Evolutionary conservation across 2,329 filamentous ascomycete genomes (phyloP).

Genomic region (Aspergillus luchuensis): DNA sequence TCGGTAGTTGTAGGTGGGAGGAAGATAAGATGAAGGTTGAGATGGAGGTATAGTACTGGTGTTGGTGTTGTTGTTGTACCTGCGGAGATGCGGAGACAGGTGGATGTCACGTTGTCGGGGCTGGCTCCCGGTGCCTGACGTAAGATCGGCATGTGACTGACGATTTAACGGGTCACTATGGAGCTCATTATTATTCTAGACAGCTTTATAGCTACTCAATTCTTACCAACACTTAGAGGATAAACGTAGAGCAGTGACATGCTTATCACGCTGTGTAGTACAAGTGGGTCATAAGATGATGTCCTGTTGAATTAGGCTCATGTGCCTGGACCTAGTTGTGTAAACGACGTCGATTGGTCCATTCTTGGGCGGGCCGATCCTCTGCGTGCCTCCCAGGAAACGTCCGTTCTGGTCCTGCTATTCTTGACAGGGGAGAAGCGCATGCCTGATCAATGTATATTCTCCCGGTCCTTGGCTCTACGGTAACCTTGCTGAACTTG

Average conservation of each 20-base stretch:
- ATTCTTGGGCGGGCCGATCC: not conserved
- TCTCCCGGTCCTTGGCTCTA: not conserved
- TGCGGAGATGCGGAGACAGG: not conserved
- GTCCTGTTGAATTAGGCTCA: not conserved
- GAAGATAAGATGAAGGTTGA: not conserved
- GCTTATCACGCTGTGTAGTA: not conserved
- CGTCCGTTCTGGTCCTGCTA: not conserved
- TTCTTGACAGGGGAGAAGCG: not conserved
- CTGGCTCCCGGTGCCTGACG: not conserved
- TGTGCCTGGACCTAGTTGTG: not conserved
- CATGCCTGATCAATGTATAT: not conserved
- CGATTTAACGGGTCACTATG: not conserved
- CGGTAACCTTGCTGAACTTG: not conserved
- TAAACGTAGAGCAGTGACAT: too few relatives aligned
- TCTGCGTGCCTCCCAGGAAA: not conserved
- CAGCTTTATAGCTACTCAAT: too few relatives aligned
- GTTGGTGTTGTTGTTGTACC: too few relatives aligned
- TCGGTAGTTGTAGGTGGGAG: not conserved
- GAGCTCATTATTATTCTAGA: not conserved
- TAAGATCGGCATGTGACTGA: slow-evolving; percentile 17
- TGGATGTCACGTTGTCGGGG: slow-evolving; percentile 9
- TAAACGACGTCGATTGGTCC: not conserved
- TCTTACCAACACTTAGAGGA: too few relatives aligned
- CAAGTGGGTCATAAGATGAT: not conserved
- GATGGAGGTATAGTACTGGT: too few relatives aligned